Conservation (phyloP, 2,329 filamentous ascomycete genomes). For the Zymoseptoria pseudotritici region DNA sequence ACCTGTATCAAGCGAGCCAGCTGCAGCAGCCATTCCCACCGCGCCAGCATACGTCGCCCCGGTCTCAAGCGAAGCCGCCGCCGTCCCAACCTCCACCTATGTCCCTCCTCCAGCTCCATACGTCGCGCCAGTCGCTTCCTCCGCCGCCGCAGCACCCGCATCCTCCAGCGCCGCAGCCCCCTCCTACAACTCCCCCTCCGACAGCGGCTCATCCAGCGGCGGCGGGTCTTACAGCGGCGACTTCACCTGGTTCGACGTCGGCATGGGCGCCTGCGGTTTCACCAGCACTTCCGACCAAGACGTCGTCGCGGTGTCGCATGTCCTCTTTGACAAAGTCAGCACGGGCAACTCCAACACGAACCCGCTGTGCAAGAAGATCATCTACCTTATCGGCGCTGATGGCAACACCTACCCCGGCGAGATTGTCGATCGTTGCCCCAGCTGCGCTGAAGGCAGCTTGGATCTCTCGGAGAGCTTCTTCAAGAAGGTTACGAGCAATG, state of each 20-base stretch:
- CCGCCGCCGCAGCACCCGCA: slow-evolving; percentile 21
- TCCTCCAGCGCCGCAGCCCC: slow-evolving; percentile 12
- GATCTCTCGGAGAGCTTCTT: slow-evolving; percentile 49
- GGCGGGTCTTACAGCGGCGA: slow-evolving; percentile 49
- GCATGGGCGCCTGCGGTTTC: slow-evolving; percentile 60
- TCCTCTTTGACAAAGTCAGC: slow-evolving; percentile 51
- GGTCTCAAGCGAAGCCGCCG: slow-evolving; percentile 3
- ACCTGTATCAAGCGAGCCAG: slow-evolving; percentile 13
- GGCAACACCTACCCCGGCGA: slow-evolving; percentile 53
- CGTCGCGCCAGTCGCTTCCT: slow-evolving; percentile 17
- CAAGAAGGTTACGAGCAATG: slow-evolving; percentile 26
- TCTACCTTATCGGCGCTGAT: slow-evolving; percentile 52
- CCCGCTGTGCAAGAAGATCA: slow-evolving; percentile 60
- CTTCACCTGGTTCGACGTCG: slow-evolving; percentile 67
- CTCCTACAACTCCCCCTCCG: slow-evolving; percentile 6
- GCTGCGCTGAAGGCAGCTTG: slow-evolving; percentile 51
- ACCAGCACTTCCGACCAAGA: slow-evolving; percentile 51
- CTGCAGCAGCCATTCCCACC: slow-evolving; percentile 18
- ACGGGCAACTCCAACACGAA: slow-evolving; percentile 52
- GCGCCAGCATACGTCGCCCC: slow-evolving; percentile 19
- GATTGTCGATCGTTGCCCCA: slow-evolving; percentile 70
- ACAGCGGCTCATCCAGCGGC: slow-evolving; percentile 10
- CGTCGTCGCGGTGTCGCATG: slow-evolving; percentile 62
- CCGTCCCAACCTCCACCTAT: slow-evolving; percentile 5
- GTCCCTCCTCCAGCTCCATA: slow-evolving; percentile 15